Evolutionary conservation across 2,329 filamentous ascomycete species (phyloP).

Genomic region (Calonectria ilicicola): DNA sequence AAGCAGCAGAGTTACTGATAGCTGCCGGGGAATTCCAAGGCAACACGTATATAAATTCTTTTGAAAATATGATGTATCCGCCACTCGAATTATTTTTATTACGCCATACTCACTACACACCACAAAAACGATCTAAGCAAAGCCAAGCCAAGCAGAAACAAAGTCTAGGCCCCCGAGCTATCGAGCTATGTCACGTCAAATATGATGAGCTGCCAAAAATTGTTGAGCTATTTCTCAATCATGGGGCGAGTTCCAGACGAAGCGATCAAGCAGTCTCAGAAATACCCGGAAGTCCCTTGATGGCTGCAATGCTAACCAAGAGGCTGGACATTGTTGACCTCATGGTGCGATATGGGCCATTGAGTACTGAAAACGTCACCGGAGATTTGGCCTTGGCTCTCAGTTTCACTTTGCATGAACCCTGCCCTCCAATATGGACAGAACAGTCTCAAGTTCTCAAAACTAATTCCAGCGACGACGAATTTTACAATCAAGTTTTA

Average conservation of each 20-base stretch:
- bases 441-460: background rate
- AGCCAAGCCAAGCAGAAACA: background rate
- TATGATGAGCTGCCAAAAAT: background rate
- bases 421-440: background rate
- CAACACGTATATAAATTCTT: slow-evolving; percentile 8
- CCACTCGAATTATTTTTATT: background rate
- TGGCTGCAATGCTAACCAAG: background rate
- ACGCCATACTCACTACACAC: background rate
- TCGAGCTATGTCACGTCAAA: background rate
- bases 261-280: background rate
- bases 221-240: background rate
- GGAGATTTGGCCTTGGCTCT: background rate
- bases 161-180: background rate
- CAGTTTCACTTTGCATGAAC: background rate
- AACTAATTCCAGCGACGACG: background rate
- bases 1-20: slow-evolving; percentile 4
- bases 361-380: background rate
- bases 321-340: background rate
- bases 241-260: background rate
- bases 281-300: background rate
- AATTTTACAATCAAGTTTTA: background rate
- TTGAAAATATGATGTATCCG: background rate
- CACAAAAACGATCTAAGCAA: background rate
- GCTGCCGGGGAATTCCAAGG: background rate
- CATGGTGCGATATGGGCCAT: background rate